Conservation (phyloP, 73 alveolate genomes). For the Blepharisma stoltei region DNA sequence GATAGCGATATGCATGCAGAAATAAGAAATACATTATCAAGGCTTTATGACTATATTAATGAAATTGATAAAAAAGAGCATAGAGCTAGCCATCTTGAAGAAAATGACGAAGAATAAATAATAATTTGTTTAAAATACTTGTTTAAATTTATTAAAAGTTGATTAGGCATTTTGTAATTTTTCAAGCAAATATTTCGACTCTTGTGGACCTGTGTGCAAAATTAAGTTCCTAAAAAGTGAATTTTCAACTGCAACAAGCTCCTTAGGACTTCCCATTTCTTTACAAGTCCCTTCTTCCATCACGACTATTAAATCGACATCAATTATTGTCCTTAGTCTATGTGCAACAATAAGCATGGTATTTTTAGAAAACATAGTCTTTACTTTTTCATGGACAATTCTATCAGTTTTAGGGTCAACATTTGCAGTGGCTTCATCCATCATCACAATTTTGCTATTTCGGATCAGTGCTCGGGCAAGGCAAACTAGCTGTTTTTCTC, state of each 20-base stretch:
- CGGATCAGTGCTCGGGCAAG: constrained; percentile 31
- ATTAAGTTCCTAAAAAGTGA: no score
- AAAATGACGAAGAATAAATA: no score
- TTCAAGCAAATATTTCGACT: no score
- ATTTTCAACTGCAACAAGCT: constrained; percentile 32
- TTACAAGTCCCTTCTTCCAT: not conserved
- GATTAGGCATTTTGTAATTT: no score
- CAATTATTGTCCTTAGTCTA: constrained; percentile 70
- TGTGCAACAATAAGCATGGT: constrained; percentile 77
- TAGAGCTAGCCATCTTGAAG: no score
- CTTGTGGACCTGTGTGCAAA: no score
- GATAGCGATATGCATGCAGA: constrained; percentile 9
- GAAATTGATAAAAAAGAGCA: constrained; percentile 6
- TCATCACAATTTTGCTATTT: constrained; percentile 34
- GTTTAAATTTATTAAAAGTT: no score
- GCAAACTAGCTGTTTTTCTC: constrained; percentile 38
- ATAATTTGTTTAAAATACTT: no score
- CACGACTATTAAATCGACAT: constrained; percentile 47
- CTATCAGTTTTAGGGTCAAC: constrained; percentile 77
- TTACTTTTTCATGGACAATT: constrained; percentile 58
- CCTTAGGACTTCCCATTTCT: constrained; percentile 24
- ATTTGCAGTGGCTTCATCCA: constrained; percentile 61
- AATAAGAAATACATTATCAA: not conserved
- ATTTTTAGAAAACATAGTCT: constrained; percentile 43
- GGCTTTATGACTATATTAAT: constrained; percentile 2